Evolutionary conservation across 768 basidiomycete genomes (phyloP), one percentile per base, ranked within the genome.

Genomic region (Suillus fuscotomentosus): DNA sequence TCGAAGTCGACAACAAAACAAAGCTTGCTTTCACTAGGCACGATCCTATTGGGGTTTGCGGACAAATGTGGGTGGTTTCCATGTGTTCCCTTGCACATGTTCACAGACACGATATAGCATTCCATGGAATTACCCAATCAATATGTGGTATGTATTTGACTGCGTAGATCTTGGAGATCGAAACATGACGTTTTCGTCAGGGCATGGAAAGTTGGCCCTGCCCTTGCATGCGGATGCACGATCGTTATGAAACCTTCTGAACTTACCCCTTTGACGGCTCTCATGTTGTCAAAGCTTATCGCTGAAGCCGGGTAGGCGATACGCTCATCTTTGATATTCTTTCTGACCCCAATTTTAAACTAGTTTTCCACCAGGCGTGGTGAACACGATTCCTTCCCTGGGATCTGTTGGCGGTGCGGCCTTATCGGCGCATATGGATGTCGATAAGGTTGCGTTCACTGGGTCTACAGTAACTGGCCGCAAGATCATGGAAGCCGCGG

Each of bases 161-260:
- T 62, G 24, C 34, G 17, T 55, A 34, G 56, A 55, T 63, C 60
- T 65, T 56, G 55, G 47, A 41, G 39, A 62, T 54, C 9, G 60
- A 38, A 24, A 36, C 47, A 62, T 61, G 36, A 47, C 38, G 68
- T 59, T 62, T 22, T 36, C 34, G 41, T 42, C 61, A 90, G 88
- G 87, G 78, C 89, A 34, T 96, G 95, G 95, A 97, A 98, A 78
- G 86, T 97, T 54, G 95, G 91, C 11, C 96, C 95, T 10, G 94
- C 95, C 15, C 84, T 98, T 63, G 94, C 95, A 9, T 86, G 87
- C 61, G 95, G 96, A 42, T 96, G 94, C 78, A 94, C 93, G 27
- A 89, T 97, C 72, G 90, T 98, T 70, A 91, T 99, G 89, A 98
- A 97, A 76, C 94, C 95, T 3, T 95, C 92, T 15, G 94, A 96